These are phyloP conservation scores for Talaromyces sp. DNA, from an alignment of 2,329 filamentous ascomycete genomes.

Conservation along the genomic window DNA sequence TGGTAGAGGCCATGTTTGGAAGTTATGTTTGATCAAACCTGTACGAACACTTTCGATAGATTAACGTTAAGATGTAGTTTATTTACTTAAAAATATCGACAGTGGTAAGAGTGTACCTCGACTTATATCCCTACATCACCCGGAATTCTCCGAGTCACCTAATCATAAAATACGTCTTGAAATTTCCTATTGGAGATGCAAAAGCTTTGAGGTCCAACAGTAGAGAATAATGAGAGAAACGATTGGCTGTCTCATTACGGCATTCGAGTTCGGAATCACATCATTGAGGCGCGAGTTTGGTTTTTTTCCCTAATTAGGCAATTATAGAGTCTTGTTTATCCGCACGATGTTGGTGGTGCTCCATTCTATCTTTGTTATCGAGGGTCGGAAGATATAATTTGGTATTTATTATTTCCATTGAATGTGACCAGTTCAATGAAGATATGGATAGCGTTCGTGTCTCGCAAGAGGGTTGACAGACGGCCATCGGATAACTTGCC, in stretches of 20 bases:
- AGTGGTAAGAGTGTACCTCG: neutral
- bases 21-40: neutral
- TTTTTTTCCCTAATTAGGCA: neutral
- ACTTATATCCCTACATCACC: neutral
- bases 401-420: neutral
- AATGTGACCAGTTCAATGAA: neutral
- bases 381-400: neutral
- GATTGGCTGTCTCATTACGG: slow-evolving; percentile 2
- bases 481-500: neutral
- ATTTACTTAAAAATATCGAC: neutral
- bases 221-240: neutral
- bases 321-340: neutral
- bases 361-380: neutral
- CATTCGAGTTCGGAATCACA: slow-evolving; percentile 4
- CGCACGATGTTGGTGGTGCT: neutral
- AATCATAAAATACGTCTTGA: neutral
- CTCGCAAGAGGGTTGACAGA: neutral
- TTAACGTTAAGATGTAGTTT: neutral
- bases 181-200: neutral
- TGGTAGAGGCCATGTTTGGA: neutral
- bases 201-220: neutral
- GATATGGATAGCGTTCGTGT: neutral
- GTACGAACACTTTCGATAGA: too few species aligned
- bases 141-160: neutral
- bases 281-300: neutral